Evolutionary conservation across 192 early-diverging fungal species (phyloP).

Genomic region (Coemansia sp.): DNA sequence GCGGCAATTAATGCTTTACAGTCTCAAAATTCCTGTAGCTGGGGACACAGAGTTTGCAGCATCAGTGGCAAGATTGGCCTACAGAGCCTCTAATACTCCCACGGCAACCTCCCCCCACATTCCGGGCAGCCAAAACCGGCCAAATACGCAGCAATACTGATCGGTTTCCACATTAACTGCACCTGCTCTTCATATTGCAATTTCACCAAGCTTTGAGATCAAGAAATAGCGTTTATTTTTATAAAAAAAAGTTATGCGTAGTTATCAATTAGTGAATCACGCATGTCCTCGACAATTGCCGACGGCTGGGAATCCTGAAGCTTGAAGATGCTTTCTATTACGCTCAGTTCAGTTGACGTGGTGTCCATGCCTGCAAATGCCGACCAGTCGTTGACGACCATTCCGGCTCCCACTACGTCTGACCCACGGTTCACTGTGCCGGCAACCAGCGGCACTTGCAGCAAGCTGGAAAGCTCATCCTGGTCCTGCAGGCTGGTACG

Average conservation of each 20-base stretch:
- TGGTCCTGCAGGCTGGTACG: slow-evolving; percentile 94
- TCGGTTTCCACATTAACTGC: no score
- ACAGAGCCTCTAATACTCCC: no score
- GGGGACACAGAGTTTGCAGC: no score
- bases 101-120: no score
- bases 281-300: slow-evolving; percentile 89
- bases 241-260: slow-evolving; percentile 54
- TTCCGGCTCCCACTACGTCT: slow-evolving; percentile 93
- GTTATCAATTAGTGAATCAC: slow-evolving; percentile 89
- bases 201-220: no score
- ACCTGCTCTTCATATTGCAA: no score
- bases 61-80: no score
- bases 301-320: slow-evolving; percentile 88
- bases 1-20: no score
- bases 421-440: slow-evolving; percentile 99
- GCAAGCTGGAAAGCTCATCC: slow-evolving; percentile 94
- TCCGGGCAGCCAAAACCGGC: no score
- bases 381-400: slow-evolving; percentile 98
- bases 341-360: slow-evolving; percentile 92
- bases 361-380: slow-evolving; percentile 98
- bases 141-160: no score
- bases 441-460: slow-evolving; percentile 96
- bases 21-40: no score
- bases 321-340: slow-evolving; percentile 98
- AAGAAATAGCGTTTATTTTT: not conserved